Conservation (phyloP, 805 yeast genomes). For the Schizosaccharomyces pombe region DNA sequence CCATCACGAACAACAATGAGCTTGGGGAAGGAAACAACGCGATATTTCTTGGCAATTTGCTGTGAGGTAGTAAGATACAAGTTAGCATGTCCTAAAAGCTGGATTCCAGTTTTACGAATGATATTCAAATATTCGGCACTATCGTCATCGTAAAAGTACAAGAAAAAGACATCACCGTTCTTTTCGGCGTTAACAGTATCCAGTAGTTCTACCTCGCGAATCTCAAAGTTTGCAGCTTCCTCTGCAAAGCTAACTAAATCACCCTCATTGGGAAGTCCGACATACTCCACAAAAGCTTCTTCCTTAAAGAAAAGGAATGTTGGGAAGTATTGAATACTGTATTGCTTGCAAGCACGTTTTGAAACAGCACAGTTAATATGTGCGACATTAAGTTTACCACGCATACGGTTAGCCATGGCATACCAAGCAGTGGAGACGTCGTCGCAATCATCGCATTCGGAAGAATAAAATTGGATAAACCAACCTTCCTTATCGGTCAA, state of each 20-base stretch:
- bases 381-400: constrained; percentile 18
- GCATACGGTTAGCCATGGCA: constrained; percentile 15
- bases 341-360: constrained; percentile 15
- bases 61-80: constrained; percentile 14
- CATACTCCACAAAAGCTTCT: constrained; percentile 12
- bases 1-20: constrained; percentile 14
- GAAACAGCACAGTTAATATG: constrained; percentile 20
- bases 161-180: constrained; percentile 15
- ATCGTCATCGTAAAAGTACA: constrained; percentile 19
- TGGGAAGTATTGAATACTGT: constrained; percentile 15
- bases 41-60: constrained; percentile 13
- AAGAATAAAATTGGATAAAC: constrained; percentile 21
- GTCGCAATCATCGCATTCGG: constrained; percentile 20
- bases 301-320: constrained; percentile 13
- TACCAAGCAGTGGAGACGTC: constrained; percentile 18
- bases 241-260: constrained; percentile 17
- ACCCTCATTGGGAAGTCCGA: constrained; percentile 16
- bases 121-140: constrained; percentile 19
- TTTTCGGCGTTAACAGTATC: constrained; percentile 12
- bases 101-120: constrained; percentile 15
- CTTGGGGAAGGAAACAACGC: constrained; percentile 15
- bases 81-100: constrained; percentile 15
- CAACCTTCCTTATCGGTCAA: constrained; percentile 16
- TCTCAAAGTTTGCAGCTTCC: constrained; percentile 13
- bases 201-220: constrained; percentile 12